Percentiles rank a stretch among this genome's conserved stretches.
phyloP scores from a whole-genome alignment of 1,284 basidiomycete genomes.

The Cutaneotrichosporon dermatis region DNA sequence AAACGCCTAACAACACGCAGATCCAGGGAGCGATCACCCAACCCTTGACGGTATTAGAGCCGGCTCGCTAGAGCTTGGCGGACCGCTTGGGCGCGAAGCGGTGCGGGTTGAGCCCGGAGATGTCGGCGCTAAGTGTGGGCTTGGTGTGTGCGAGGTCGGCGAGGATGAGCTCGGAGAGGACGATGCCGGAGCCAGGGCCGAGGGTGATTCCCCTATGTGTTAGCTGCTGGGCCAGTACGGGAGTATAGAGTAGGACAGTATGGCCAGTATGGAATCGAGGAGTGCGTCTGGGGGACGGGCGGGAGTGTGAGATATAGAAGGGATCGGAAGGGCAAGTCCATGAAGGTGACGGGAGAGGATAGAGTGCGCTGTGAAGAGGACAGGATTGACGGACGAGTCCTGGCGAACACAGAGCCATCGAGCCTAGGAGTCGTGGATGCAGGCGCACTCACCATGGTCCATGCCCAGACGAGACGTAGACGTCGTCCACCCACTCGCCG shows the following conservation, averaged over 20 bases:
- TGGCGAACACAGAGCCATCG: background rate
- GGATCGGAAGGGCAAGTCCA: too few species aligned
- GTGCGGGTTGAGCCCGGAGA: conserved; percentile 10
- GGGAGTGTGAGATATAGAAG: too few species aligned
- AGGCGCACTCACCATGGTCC: conserved; percentile 11
- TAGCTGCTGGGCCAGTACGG: background rate
- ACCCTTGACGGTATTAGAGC: too few species aligned
- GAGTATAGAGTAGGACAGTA: background rate
- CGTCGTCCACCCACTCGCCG: conserved; percentile 10
- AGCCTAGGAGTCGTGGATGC: background rate
- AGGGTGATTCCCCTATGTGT: conserved; percentile 16
- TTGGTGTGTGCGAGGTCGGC: conserved; percentile 3
- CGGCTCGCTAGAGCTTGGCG: conserved; percentile 5
- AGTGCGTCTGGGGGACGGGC: too few species aligned
- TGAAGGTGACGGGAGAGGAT: too few species aligned
- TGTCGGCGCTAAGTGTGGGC: conserved; percentile 8
- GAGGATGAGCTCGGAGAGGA: conserved; percentile 8
- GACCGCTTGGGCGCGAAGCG: conserved; percentile 6
- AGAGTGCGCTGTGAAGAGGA: background rate
- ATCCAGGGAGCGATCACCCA: too few species aligned
- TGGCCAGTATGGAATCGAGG: too few species aligned
- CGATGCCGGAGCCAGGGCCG: conserved; percentile 11
- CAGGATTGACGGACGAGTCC: background rate
- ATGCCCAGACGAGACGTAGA: conserved; percentile 11
- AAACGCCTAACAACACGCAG: background rate